These are phyloP conservation scores for Hippophae rhamnoides DNA, from an alignment of 306 rosid genomes.

Conservation along the genomic window DNA sequence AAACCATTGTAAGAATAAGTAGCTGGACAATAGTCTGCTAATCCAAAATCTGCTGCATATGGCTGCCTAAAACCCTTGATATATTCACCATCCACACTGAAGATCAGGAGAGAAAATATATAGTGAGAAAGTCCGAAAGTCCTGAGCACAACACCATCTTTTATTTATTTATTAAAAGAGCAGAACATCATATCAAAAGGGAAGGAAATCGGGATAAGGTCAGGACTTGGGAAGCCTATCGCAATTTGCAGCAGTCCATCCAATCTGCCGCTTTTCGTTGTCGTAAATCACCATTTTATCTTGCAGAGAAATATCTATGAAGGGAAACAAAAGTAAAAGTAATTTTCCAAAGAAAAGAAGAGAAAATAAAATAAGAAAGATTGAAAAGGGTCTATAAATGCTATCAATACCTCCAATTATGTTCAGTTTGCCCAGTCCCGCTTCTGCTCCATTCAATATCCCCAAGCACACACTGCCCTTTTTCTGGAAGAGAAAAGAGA, in stretches of 20 bases:
- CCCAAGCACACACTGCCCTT: constrained; percentile 66
- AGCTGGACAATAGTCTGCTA: constrained; percentile 25
- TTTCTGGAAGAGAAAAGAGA: constrained; percentile 26
- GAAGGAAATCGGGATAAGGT: constrained; percentile 3
- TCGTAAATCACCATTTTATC: constrained; percentile 65
- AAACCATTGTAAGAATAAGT: constrained; percentile 7
- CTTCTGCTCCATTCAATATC: constrained; percentile 43
- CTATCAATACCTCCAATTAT: constrained; percentile 55
- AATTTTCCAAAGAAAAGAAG: background rate
- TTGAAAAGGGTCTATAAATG: background rate
- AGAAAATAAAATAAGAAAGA: background rate
- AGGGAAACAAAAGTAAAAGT: background rate
- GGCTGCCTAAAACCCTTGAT: constrained; percentile 27
- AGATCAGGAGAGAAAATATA: too few relatives aligned
- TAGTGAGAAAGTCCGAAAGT: too few relatives aligned
- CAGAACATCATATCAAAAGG: background rate
- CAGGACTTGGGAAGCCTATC: constrained; percentile 40
- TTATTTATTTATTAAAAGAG: constrained; percentile 7
- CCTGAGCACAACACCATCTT: too few relatives aligned
- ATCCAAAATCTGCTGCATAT: constrained; percentile 23
- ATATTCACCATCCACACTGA: constrained; percentile 3
- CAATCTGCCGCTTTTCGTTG: constrained; percentile 57
- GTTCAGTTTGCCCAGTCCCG: constrained; percentile 40
- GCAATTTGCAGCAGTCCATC: constrained; percentile 57
- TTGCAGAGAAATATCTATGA: constrained; percentile 49